These are phyloP conservation scores for Zopfochytrium polystomum DNA, from an alignment of 371 early-diverging fungal genomes.

Conservation along the genomic window DNA sequence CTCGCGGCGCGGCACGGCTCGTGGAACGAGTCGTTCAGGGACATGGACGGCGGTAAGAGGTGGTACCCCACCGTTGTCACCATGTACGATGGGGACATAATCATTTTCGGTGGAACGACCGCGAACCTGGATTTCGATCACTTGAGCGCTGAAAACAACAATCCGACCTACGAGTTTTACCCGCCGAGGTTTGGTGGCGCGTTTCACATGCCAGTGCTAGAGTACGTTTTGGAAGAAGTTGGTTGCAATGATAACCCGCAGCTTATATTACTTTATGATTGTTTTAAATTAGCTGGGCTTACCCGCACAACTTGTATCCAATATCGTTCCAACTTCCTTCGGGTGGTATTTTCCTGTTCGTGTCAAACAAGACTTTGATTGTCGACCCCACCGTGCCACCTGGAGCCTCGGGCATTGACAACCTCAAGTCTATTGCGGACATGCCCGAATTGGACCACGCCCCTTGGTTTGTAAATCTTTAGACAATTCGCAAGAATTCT, in stretches of 20 bases:
- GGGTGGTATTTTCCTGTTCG: conserved; percentile 32
- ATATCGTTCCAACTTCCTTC: conserved; percentile 34
- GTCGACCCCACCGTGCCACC: conserved; percentile 24
- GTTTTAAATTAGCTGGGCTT: conserved; percentile 23
- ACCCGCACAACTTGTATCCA: conserved; percentile 40
- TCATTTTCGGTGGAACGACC: conserved; percentile 26
- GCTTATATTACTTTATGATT: neutral
- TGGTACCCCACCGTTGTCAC: conserved; percentile 30
- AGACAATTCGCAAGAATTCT: conserved; percentile 15
- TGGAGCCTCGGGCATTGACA: conserved; percentile 13
- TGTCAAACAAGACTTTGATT: conserved; percentile 27
- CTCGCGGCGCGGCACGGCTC: neutral
- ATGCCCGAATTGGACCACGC: conserved; percentile 27
- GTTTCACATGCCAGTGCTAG: conserved; percentile 8
- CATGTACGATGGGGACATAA: conserved; percentile 16
- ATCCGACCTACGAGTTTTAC: conserved; percentile 42
- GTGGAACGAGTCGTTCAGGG: conserved; percentile 2
- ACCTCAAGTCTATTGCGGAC: conserved; percentile 6
- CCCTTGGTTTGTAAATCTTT: no score
- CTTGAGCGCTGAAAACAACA: conserved; percentile 22
- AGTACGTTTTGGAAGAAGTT: no score
- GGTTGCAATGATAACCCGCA: neutral
- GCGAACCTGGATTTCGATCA: conserved; percentile 24
- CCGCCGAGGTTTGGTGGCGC: conserved; percentile 18
- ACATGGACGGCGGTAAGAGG: conserved; percentile 3